Base-by-base conservation (phyloP, 768 basidiomycete species). In the Roridomyces roridus region DNA sequence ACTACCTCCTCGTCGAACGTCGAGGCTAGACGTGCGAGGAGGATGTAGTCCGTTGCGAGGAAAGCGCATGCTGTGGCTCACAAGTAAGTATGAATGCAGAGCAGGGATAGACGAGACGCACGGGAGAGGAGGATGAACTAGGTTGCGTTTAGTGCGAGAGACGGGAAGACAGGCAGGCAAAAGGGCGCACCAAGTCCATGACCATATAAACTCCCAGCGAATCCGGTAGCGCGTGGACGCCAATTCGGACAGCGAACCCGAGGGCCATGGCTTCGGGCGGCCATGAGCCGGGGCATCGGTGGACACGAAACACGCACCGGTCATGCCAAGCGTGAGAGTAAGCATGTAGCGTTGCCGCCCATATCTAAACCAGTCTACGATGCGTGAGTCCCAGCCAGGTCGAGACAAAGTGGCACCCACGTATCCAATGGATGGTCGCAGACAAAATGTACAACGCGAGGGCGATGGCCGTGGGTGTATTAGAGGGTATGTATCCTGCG, bases 31-130 rank as follows among this genome's bases (percentile, higher is more conserved):
- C 75, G 78, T 6, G 80, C 80, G 2, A 85, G 75, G 34, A 85
- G 70, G 59, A 83, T 61, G 63, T 86, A 85, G 57, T 80, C 73
- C 7, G 78, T 74, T 2, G 81, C 80, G 45, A 83, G 78, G 69
- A 86, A 85, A 21, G 81, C 83, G 64, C 85, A 86, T 1, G 85
- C 84, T 79, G 80, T 44, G 12, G 28, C 46, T 12, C 9, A 15
- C 23, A 4, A 42, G 21, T 17, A 15, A 3, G 12, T 17, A 49
- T 39, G 24, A n/a, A n/a, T 24, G 35, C 6, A 31, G 9, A 2
- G 23, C 23, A n/a, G 18, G 10, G 24, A 41, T 7, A 31, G 15
- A n/a, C n/a, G n/a, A 10, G n/a, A 17, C 34, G 6, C 15, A 47
- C 31, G 20, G 5, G 47, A 49, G 2, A 49, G 36, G 11, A 49